phyloP scores from a whole-genome alignment of 805 yeast genomes.

The Lipomyces yamadae region DNA sequence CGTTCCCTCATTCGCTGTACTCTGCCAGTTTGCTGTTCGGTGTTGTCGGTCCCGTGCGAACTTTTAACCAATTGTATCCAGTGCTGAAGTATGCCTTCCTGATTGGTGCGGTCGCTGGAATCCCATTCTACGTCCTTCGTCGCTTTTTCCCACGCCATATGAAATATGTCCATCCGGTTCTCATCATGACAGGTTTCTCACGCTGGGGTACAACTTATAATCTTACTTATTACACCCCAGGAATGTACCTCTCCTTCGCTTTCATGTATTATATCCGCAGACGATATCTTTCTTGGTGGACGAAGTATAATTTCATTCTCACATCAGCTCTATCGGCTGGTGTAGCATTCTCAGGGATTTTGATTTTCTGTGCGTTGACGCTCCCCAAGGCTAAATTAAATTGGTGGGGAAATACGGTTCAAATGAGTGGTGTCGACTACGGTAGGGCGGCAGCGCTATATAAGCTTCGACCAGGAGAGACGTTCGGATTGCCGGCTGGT shows the following conservation, averaged over 20 bases:
- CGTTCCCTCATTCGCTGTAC: constrained; percentile 51
- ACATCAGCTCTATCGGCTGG: constrained; percentile 65
- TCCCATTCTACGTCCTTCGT: constrained; percentile 25
- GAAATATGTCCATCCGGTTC: constrained; percentile 29
- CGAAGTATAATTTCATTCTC: constrained; percentile 56
- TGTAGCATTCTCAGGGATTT: constrained; percentile 62
- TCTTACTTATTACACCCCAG: constrained; percentile 33
- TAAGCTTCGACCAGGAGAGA: background rate
- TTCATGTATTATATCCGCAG: constrained; percentile 53
- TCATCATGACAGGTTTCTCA: constrained; percentile 26
- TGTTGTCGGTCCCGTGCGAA: constrained; percentile 61
- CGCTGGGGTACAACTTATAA: constrained; percentile 27
- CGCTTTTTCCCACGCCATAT: constrained; percentile 12
- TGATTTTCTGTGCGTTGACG: constrained; percentile 60
- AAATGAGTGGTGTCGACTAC: constrained; percentile 38
- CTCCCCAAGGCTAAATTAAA: constrained; percentile 51
- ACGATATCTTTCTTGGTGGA: constrained; percentile 61
- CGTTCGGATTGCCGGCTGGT: constrained; percentile 1
- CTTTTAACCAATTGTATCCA: constrained; percentile 40
- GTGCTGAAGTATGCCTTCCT: constrained; percentile 35
- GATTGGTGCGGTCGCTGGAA: constrained; percentile 31
- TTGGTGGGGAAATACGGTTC: constrained; percentile 73
- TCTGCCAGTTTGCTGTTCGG: constrained; percentile 63
- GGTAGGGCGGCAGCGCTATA: constrained; percentile 19
- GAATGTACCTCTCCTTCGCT: constrained; percentile 43